Evolutionary conservation across 768 basidiomycete genomes (phyloP).

Genomic region (Tremella fuciformis): DNA sequence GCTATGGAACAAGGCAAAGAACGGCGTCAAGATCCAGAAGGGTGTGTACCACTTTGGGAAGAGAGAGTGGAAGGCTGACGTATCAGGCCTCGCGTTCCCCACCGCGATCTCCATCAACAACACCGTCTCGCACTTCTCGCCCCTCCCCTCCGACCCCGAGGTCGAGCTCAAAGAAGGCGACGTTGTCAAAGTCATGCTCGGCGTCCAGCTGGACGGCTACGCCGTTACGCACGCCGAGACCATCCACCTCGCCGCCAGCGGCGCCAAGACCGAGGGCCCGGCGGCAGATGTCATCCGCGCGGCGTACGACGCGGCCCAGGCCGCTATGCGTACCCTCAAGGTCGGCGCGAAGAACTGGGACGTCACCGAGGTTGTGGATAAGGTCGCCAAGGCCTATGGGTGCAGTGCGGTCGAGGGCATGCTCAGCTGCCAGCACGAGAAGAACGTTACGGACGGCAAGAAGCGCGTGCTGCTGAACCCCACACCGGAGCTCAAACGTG

Average conservation of each 20-base stretch:
- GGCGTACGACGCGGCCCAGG: conserved; percentile 87
- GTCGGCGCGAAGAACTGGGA: conserved; percentile 93
- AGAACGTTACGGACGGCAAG: conserved; percentile 92
- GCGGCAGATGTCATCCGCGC: conserved; percentile 91
- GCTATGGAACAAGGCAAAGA: conserved; percentile 86
- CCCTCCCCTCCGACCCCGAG: conserved; percentile 70
- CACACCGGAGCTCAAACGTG: conserved; percentile 73
- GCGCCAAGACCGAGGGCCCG: conserved; percentile 73
- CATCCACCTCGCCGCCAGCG: conserved; percentile 78
- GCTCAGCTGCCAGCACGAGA: conserved; percentile 91
- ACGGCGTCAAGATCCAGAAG: conserved; percentile 82
- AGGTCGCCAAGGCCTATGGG: conserved; percentile 62
- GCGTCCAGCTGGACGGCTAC: conserved; percentile 97
- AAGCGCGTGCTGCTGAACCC: conserved; percentile 93
- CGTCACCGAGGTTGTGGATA: conserved; percentile 78
- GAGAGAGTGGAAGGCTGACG: background rate
- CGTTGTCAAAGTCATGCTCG: conserved; percentile 92
- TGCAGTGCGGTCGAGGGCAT: conserved; percentile 97
- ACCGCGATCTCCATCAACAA: conserved; percentile 94
- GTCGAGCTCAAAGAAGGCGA: conserved; percentile 62
- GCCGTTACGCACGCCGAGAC: conserved; percentile 93
- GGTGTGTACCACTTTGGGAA: conserved; percentile 57
- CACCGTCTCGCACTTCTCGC: conserved; percentile 91
- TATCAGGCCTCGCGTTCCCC: conserved; percentile 72
- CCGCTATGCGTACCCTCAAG: conserved; percentile 84